Evolutionary conservation across 2,329 filamentous ascomycete species (phyloP).

Genomic region (Microsporum canis): DNA sequence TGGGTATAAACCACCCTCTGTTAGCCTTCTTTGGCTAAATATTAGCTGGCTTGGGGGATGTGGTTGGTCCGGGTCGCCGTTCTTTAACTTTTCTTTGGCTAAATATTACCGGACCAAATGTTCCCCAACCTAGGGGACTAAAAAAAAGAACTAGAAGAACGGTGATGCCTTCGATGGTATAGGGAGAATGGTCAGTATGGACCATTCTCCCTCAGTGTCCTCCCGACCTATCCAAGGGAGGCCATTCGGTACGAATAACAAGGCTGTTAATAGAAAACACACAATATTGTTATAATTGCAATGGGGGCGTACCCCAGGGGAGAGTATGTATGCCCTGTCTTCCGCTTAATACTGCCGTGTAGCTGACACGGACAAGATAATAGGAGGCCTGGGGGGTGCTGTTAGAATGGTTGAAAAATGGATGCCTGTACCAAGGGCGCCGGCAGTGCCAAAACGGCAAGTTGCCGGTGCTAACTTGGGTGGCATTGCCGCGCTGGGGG

Average conservation of each 20-base stretch:
- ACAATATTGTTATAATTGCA: not conserved
- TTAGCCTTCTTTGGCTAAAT: not conserved
- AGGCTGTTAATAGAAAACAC: not conserved
- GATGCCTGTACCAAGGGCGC: too few species aligned
- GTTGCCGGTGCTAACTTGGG: too few species aligned
- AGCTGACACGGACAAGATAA: not conserved
- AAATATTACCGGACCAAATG: not conserved
- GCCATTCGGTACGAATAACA: not conserved
- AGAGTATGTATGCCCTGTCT: not conserved
- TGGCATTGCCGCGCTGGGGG: too few species aligned
- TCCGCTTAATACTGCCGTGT: not conserved
- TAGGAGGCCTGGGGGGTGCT: not conserved
- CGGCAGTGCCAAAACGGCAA: too few species aligned
- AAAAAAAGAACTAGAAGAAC: not conserved
- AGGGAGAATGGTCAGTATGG: not conserved
- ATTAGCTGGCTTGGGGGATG: not conserved
- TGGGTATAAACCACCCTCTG: not conserved
- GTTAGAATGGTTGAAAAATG: too few species aligned
- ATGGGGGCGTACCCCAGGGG: not conserved
- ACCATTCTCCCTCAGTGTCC: not conserved
- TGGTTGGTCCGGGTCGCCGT: not conserved
- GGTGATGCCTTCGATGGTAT: not conserved
- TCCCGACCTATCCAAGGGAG: not conserved
- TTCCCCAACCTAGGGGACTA: not conserved
- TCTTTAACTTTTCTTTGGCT: too few species aligned